phyloP scores from a whole-genome alignment of 176 grass and related monocot genomes.

The Aegilops umbellulata region DNA sequence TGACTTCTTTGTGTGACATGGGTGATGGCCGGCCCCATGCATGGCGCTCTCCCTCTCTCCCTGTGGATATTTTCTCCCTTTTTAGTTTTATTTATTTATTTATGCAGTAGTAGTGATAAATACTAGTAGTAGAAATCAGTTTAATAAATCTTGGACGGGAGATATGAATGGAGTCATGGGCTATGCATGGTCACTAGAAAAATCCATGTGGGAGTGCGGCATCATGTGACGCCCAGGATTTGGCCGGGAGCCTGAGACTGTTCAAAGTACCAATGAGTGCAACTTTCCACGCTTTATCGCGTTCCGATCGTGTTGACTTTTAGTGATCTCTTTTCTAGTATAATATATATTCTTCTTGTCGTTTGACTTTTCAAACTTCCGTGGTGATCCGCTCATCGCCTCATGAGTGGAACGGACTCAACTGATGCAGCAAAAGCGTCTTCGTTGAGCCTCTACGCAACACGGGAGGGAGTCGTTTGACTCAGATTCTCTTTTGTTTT shows the following conservation, averaged over 20 bases:
- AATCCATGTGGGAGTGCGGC: slow-evolving; percentile 32
- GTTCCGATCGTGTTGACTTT: slow-evolving; percentile 18
- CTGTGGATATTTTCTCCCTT: neutral
- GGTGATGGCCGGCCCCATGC: neutral
- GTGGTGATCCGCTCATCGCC: slow-evolving; percentile 20
- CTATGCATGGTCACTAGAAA: slow-evolving; percentile 9
- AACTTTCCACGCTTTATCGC: slow-evolving; percentile 1
- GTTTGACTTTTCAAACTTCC: slow-evolving; percentile 9
- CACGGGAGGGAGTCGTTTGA: neutral
- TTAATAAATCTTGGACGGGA: neutral
- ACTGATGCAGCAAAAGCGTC: neutral
- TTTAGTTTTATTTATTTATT: neutral
- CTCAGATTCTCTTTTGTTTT: neutral
- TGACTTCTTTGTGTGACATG: slow-evolving; percentile 39
- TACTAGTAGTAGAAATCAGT: neutral
- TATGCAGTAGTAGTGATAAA: neutral
- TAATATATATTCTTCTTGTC: slow-evolving; percentile 9
- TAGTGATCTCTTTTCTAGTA: neutral
- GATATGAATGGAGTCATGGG: neutral
- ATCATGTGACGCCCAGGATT: slow-evolving; percentile 30
- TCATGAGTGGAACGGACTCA: neutral
- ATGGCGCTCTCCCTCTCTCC: too few species aligned
- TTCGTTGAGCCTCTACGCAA: slow-evolving; percentile 5
- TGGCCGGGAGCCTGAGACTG: neutral
- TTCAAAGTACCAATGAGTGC: neutral